Base-by-base conservation (phyloP, 306 rosid genomes). In the Calophaca sinica region DNA sequence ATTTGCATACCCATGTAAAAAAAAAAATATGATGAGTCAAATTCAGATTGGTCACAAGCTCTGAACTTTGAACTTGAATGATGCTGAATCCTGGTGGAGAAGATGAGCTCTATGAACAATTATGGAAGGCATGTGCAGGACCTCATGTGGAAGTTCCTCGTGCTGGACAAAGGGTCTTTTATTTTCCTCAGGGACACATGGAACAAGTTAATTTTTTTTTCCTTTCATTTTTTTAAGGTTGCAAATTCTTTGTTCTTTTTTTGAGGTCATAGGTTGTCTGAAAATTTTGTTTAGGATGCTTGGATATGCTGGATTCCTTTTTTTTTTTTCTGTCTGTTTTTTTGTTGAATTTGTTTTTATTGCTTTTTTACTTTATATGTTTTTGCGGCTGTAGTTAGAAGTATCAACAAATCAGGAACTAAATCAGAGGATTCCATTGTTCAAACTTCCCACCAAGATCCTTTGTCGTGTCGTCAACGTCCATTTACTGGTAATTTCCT, bases 131-230 rank as follows among this genome's bases (percentile, higher is more conserved):
- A 48, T 92, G 96, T 36, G 96, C 94, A 4, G 96, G 94, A 60
- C 94, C 96, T 9, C 89, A 84, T 45, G 96, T 88, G 3, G 97
- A 86, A 57, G 86, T 92, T 74, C 96, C 94, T 81, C 84, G 57
- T 68, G 10, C 10, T 3, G 45, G 14, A 4, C 87, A 92, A 79
- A 87, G 85, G 82, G 96, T 90, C 13, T 88, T 57, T 72, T 92
- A 92, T 67, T 90, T 94, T 69, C 98, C 97, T 6, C 98, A 94
- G 64, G 98, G 98, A 2, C 98, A 94, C 66, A 91, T 92, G 96
- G 97, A 91, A 63, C 98, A 94, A 82, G 97, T 91, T 57, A 70
- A 84, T 78, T 70, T 26, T 4, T 2, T 7, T 50, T 35, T 67
- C 5, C 38, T 67, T 60, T 4, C 29, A 48, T 11, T 48, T 11